phyloP scores from a whole-genome alignment of 2,329 filamentous ascomycete genomes.

The Phialocephala subalpina region DNA sequence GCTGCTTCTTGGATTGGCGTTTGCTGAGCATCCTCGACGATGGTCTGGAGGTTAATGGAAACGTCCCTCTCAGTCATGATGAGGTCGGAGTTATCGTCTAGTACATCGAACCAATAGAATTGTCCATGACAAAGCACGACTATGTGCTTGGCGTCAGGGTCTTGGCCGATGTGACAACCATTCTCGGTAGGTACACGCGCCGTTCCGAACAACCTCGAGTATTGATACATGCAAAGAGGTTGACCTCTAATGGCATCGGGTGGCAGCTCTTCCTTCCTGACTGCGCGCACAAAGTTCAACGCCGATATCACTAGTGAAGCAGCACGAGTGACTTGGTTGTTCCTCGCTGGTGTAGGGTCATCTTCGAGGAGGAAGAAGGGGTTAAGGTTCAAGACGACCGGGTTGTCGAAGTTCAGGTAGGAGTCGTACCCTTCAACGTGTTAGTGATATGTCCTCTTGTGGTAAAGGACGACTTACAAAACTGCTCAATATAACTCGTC shows the following conservation, averaged over 20 bases:
- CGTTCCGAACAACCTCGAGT: slow-evolving; percentile 93
- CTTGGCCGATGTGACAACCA: slow-evolving; percentile 95
- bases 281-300: slow-evolving; percentile 89
- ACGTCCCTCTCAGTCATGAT: slow-evolving; percentile 98
- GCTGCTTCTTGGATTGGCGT: slow-evolving; percentile 93
- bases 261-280: slow-evolving; percentile 89
- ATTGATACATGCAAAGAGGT: slow-evolving; percentile 98
- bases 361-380: slow-evolving; percentile 98
- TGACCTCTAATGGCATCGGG: slow-evolving; percentile 86
- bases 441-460: slow-evolving; percentile 18
- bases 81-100: slow-evolving; percentile 92
- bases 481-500: slow-evolving; percentile 98
- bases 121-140: slow-evolving; percentile 94
- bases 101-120: slow-evolving; percentile 98
- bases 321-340: slow-evolving; percentile 94
- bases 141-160: slow-evolving; percentile 90
- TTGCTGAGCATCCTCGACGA: slow-evolving; percentile 88
- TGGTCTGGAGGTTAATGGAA: slow-evolving; percentile 88
- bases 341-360: slow-evolving; percentile 93
- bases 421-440: slow-evolving; percentile 86
- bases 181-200: slow-evolving; percentile 93
- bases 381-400: slow-evolving; percentile 95
- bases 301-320: slow-evolving; percentile 92
- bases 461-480: slow-evolving; percentile 71
- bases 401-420: slow-evolving; percentile 97